phyloP scores from a whole-genome alignment of 2,329 filamentous ascomycete genomes.

The Myotisia sp. region DNA sequence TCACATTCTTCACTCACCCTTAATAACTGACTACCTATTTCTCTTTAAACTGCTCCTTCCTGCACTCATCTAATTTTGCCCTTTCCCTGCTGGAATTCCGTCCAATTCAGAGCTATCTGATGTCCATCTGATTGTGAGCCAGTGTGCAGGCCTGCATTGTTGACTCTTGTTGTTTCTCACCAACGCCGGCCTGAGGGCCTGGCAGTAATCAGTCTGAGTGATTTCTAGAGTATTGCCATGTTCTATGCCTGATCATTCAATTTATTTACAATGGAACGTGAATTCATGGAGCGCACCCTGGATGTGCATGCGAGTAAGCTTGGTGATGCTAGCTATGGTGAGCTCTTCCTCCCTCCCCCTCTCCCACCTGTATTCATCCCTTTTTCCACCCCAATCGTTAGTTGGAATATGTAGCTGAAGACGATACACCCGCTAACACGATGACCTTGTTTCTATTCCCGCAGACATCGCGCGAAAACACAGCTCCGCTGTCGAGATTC shows the following conservation, averaged over 20 bases:
- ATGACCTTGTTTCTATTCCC: too few relatives aligned
- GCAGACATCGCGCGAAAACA: too few relatives aligned
- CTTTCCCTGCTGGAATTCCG: not conserved
- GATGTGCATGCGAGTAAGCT: conserved; percentile 38
- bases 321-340: conserved; percentile 36
- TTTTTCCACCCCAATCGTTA: too few relatives aligned
- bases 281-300: conserved; percentile 32
- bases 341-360: conserved; percentile 15
- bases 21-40: too few relatives aligned
- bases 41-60: not conserved
- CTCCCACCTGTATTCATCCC: too few relatives aligned
- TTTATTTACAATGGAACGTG: conserved; percentile 12
- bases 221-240: conserved; percentile 5
- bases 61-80: not conserved
- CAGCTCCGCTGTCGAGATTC: conserved; percentile 69
- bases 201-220: conserved; percentile 6
- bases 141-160: not conserved
- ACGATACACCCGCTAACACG: too few relatives aligned
- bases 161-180: not conserved
- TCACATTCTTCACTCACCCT: not conserved
- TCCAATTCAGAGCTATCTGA: not conserved
- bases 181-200: conserved; percentile 12
- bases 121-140: not conserved
- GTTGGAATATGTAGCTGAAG: too few relatives aligned
- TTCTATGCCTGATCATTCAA: not conserved